Conservation (phyloP, 108 stramenopile species). For the Fistulifera solaris region DNA sequence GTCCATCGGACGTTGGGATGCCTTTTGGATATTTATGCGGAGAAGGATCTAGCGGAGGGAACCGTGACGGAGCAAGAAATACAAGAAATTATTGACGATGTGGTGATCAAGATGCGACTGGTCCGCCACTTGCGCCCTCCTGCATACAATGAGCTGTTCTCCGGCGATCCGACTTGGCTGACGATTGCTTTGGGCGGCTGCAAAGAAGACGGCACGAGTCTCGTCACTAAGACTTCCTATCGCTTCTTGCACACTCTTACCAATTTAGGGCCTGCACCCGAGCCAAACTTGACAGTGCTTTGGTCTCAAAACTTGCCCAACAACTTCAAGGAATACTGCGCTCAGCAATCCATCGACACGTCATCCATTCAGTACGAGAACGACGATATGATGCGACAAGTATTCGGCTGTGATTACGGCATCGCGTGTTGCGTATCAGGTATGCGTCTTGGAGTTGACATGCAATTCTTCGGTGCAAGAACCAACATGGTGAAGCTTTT, state of each 20-base stretch:
- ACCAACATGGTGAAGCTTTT: constrained; percentile 55
- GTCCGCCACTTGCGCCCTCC: constrained; percentile 56
- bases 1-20: constrained; percentile 58
- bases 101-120: constrained; percentile 34
- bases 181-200: constrained; percentile 50
- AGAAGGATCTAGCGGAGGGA: constrained; percentile 40
- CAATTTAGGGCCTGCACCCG: constrained; percentile 38
- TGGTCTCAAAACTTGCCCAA: constrained; percentile 42
- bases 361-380: constrained; percentile 53
- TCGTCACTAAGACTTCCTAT: constrained; percentile 49
- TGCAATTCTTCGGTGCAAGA: constrained; percentile 65
- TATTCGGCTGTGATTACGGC: constrained; percentile 54
- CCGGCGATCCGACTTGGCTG: constrained; percentile 55
- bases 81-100: constrained; percentile 43
- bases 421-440: constrained; percentile 67
- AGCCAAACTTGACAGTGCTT: constrained; percentile 58
- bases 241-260: constrained; percentile 26
- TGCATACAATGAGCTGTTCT: constrained; percentile 54
- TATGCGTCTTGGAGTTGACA: constrained; percentile 51
- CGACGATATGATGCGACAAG: constrained; percentile 52
- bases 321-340: constrained; percentile 50
- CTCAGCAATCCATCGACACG: constrained; percentile 38
- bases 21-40: constrained; percentile 53
- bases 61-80: constrained; percentile 38
- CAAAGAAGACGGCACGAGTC: constrained; percentile 28